phyloP scores from a whole-genome alignment of 345 rosid species.

The Eucalyptus erythrocorys region DNA sequence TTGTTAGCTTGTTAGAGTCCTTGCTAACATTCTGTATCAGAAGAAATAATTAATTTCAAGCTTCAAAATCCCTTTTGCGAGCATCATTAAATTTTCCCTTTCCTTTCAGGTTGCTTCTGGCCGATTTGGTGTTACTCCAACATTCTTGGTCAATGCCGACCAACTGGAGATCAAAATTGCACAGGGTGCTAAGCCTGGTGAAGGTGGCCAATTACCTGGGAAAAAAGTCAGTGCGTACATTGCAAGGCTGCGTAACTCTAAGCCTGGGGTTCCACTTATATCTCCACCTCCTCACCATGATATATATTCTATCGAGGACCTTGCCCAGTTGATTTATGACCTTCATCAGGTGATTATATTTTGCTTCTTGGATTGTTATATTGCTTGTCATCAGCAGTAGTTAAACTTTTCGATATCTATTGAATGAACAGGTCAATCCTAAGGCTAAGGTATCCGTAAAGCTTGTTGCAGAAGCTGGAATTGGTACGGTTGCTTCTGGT shows the following conservation, averaged over 20 bases:
- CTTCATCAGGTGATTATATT: slow-evolving; percentile 76
- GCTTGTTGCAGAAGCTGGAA: slow-evolving; percentile 98
- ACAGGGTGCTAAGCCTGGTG: slow-evolving; percentile 99
- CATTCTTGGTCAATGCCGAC: slow-evolving; percentile 91
- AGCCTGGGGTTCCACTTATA: slow-evolving; percentile 98
- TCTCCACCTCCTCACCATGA: slow-evolving; percentile 99
- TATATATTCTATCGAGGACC: slow-evolving; percentile 95
- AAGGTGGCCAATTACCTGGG: slow-evolving; percentile 98
- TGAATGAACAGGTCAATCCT: slow-evolving; percentile 62
- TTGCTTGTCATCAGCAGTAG: not conserved
- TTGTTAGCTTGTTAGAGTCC: not conserved
- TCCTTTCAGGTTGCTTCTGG: slow-evolving; percentile 92
- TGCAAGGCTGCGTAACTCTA: slow-evolving; percentile 90
- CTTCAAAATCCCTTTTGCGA: not conserved
- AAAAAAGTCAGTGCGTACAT: slow-evolving; percentile 99
- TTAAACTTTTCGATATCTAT: not conserved
- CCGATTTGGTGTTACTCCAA: slow-evolving; percentile 97
- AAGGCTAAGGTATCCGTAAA: slow-evolving; percentile 97
- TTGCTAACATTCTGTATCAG: not conserved
- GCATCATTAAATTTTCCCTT: not conserved
- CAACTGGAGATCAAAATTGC: slow-evolving; percentile 97
- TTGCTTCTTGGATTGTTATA: not conserved
- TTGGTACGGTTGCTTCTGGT: slow-evolving; percentile 98
- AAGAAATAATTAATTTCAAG: not conserved
- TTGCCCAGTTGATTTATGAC: slow-evolving; percentile 95